A percentile compares a stretch with the other conserved stretches of the same genome.
phyloP scores from a whole-genome alignment of 495 filamentous ascomycete species.

The Neurospora africana region DNA sequence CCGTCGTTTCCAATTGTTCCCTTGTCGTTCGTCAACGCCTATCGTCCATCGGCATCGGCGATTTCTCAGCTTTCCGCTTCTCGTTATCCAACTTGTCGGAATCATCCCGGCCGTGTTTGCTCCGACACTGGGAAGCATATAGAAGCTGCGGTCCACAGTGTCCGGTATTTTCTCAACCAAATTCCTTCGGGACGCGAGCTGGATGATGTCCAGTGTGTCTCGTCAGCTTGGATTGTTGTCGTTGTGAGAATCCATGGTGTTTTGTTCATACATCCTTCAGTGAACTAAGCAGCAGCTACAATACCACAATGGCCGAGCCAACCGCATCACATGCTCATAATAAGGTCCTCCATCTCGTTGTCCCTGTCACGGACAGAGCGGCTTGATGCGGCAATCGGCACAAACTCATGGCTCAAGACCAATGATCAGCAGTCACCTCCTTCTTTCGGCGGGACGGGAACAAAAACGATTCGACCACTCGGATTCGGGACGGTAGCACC shows the following conservation, averaged over 20 bases:
- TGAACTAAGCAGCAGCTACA: background rate
- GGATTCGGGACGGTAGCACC: background rate
- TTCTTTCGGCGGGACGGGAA: background rate
- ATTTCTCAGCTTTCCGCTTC: background rate
- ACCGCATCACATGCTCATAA: background rate
- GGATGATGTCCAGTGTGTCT: too few relatives aligned
- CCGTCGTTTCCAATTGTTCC: too few relatives aligned
- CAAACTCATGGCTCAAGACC: background rate
- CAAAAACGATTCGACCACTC: background rate
- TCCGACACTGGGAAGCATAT: background rate
- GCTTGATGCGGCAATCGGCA: background rate
- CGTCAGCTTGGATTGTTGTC: background rate
- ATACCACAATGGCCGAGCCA: background rate
- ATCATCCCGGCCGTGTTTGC: background rate
- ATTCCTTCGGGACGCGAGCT: too few relatives aligned
- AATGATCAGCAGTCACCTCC: background rate
- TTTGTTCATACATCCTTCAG: background rate
- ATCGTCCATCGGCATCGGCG: background rate
- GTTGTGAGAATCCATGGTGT: background rate
- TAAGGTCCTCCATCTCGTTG: background rate
- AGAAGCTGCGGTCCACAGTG: too few relatives aligned
- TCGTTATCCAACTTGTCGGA: background rate
- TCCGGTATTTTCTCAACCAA: too few relatives aligned
- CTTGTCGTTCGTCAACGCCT: background rate
- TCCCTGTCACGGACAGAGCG: background rate